Evolutionary conservation across 1,284 basidiomycete genomes (phyloP).

Genomic region (Mycocalia duriaeana): DNA sequence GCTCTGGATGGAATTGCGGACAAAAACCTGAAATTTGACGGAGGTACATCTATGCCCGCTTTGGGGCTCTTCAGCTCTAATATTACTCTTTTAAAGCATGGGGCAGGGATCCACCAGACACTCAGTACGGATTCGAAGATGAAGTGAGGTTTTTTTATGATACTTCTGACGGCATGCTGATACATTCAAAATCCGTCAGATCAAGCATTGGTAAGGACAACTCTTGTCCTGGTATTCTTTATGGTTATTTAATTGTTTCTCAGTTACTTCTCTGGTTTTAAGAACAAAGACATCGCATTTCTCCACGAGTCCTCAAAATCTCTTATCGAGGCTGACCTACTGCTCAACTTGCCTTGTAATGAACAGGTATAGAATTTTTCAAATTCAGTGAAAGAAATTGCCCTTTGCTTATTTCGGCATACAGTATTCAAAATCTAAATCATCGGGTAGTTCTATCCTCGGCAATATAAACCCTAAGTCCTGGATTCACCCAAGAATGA

Average conservation of each 20-base stretch:
- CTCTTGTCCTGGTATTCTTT: neutral
- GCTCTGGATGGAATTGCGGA: constrained; percentile 40
- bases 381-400: constrained; percentile 10
- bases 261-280: constrained; percentile 79
- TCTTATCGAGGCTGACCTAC: constrained; percentile 81
- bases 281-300: constrained; percentile 88
- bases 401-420: neutral
- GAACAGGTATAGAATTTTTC: constrained; percentile 90
- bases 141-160: constrained; percentile 69
- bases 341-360: constrained; percentile 84
- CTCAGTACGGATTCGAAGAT: constrained; percentile 78
- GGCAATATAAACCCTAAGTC: constrained; percentile 53
- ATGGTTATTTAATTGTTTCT: neutral
- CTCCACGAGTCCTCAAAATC: constrained; percentile 77
- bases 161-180: too few species aligned
- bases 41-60: constrained; percentile 41
- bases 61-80: neutral
- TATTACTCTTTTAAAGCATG: constrained; percentile 55
- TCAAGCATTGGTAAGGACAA: constrained; percentile 46
- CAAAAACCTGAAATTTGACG: constrained; percentile 46
- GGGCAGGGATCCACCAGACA: constrained; percentile 56
- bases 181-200: too few species aligned
- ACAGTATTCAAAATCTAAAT: constrained; percentile 25
- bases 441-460: constrained; percentile 42
- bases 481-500: constrained; percentile 52